These are phyloP conservation scores for Boletus semigastroideus DNA, from an alignment of 1,284 basidiomycete genomes.

Conservation along the genomic window DNA sequence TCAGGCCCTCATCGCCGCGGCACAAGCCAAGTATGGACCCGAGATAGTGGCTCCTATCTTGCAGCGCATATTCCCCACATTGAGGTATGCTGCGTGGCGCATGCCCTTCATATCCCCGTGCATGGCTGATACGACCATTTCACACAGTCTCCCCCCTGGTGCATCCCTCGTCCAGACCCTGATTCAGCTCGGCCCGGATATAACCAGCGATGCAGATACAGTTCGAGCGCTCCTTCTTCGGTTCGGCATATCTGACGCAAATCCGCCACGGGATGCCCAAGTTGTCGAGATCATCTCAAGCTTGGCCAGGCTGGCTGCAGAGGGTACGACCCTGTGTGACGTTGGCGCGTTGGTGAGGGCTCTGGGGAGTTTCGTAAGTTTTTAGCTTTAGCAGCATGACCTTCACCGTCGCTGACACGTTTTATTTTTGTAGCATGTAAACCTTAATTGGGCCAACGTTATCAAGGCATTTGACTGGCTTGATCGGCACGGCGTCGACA, in stretches of 20 bases:
- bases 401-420: constrained; percentile 20
- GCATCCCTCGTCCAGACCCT: constrained; percentile 71
- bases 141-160: constrained; percentile 57
- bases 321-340: constrained; percentile 72
- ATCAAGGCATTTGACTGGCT: constrained; percentile 78
- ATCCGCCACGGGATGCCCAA: constrained; percentile 67
- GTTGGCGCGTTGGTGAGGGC: constrained; percentile 74
- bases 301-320: constrained; percentile 64
- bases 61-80: constrained; percentile 48
- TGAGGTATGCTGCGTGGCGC: constrained; percentile 50
- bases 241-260: constrained; percentile 68
- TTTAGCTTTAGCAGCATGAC: constrained; percentile 6
- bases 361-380: constrained; percentile 64
- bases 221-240: constrained; percentile 66
- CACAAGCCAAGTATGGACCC: constrained; percentile 71
- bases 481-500: constrained; percentile 78
- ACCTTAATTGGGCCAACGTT: constrained; percentile 77
- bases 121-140: constrained; percentile 14
- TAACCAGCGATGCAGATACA: constrained; percentile 70
- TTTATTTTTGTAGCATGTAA: constrained; percentile 46
- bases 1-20: constrained; percentile 68
- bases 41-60: constrained; percentile 53
- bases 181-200: constrained; percentile 73
- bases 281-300: constrained; percentile 68
- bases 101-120: constrained; percentile 9